These are phyloP conservation scores for Cenchrus purpureus DNA, from an alignment of 176 grass and related monocot species.

Conservation along the genomic window DNA sequence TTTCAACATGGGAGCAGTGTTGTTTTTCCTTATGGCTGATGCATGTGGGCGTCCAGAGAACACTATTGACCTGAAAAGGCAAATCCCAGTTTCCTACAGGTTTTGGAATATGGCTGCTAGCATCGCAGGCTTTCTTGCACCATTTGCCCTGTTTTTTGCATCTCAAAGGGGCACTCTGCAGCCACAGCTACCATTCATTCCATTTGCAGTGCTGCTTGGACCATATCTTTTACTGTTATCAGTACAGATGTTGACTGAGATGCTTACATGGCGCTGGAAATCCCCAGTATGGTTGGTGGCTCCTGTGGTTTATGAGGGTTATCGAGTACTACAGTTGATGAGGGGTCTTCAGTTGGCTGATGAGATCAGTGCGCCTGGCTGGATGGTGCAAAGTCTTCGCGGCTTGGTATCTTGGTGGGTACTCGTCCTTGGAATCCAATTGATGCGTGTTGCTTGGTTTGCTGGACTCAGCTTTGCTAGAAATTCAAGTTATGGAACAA, in stretches of 20 bases:
- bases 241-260: conserved; percentile 82
- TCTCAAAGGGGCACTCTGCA: conserved; percentile 56
- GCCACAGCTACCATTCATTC: conserved; percentile 66
- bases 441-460: conserved; percentile 93
- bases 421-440: conserved; percentile 84
- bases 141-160: conserved; percentile 60
- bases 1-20: conserved; percentile 91
- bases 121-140: conserved; percentile 60
- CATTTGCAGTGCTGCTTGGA: conserved; percentile 71
- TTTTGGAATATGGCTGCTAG: conserved; percentile 76
- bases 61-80: conserved; percentile 46
- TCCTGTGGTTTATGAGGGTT: conserved; percentile 85
- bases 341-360: conserved; percentile 77
- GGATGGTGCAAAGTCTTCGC: conserved; percentile 84
- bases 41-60: conserved; percentile 63
- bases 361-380: conserved; percentile 70
- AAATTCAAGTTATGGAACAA: conserved; percentile 40
- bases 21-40: conserved; percentile 96
- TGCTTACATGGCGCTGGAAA: conserved; percentile 93
- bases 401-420: conserved; percentile 94
- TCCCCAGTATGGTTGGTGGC: conserved; percentile 89
- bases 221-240: conserved; percentile 84
- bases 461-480: conserved; percentile 57
- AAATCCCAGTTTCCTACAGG: conserved; percentile 65
- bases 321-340: conserved; percentile 92